A percentile compares a stretch with the other conserved stretches of the same genome.
phyloP scores from a whole-genome alignment of 2,329 filamentous ascomycete genomes.

The Fusarium multiceps region DNA sequence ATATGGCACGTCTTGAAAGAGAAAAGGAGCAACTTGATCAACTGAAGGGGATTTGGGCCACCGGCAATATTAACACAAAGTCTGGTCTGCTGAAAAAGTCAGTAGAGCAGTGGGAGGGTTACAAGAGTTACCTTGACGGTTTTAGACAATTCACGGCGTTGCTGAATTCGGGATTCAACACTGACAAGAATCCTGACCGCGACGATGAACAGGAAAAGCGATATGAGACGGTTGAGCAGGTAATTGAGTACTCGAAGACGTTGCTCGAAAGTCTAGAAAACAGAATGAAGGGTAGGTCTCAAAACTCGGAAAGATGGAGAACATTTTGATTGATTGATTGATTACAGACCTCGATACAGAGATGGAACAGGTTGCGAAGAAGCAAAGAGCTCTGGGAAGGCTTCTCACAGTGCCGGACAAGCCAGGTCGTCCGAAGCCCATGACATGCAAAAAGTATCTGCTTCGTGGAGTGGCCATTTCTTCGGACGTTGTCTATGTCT shows the following conservation, averaged over 20 bases:
- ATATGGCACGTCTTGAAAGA: conserved; percentile 38
- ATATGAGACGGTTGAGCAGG: conserved; percentile 48
- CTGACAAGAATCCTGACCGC: conserved; percentile 51
- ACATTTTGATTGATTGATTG: conserved; percentile 38
- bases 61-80: conserved; percentile 44
- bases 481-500: conserved; percentile 62
- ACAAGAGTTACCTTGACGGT: conserved; percentile 52
- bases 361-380: conserved; percentile 49
- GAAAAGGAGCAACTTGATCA: conserved; percentile 46
- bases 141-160: conserved; percentile 53
- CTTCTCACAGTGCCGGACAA: conserved; percentile 56
- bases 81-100: conserved; percentile 48
- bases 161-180: conserved; percentile 53
- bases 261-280: conserved; percentile 51
- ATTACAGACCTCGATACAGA: conserved; percentile 47
- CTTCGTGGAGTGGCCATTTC: conserved; percentile 64
- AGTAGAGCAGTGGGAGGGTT: conserved; percentile 48
- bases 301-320: no score
- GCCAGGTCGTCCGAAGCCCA: conserved; percentile 50
- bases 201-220: conserved; percentile 49
- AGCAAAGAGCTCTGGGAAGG: conserved; percentile 53
- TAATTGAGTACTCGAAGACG: conserved; percentile 49
- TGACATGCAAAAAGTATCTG: conserved; percentile 59
- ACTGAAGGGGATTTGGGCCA: conserved; percentile 45
- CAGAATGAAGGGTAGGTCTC: conserved; percentile 51